Conservation (phyloP, 2,329 filamentous ascomycete genomes). For the Alternaria longipes region DNA sequence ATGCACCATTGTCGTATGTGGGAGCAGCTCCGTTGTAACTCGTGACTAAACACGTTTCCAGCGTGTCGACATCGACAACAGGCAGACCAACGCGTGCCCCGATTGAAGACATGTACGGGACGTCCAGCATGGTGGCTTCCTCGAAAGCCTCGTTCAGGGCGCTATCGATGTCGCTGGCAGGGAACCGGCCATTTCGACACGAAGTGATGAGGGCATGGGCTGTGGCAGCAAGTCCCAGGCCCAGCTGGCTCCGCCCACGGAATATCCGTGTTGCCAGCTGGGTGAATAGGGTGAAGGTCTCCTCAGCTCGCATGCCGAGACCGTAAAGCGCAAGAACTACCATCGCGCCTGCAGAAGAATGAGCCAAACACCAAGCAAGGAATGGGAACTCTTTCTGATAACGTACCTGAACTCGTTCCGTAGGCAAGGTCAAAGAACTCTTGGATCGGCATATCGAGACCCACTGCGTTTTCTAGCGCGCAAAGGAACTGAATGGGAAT, state of each 20-base stretch:
- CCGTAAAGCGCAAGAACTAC: not conserved
- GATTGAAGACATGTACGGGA: slow-evolving; percentile 3
- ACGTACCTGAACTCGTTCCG: slow-evolving; percentile 6
- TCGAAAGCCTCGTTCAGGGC: not conserved
- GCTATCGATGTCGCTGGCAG: not conserved
- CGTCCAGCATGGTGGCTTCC: slow-evolving; percentile 2
- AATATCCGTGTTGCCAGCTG: slow-evolving; percentile 4
- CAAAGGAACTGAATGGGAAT: slow-evolving; percentile 4
- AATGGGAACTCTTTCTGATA: not conserved
- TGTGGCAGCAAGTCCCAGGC: slow-evolving; percentile 3
- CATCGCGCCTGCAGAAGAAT: slow-evolving; percentile 1
- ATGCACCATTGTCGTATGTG: not conserved
- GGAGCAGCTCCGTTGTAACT: slow-evolving; percentile 6
- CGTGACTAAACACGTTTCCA: slow-evolving; percentile 4
- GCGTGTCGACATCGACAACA: not conserved
- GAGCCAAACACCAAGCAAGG: not conserved
- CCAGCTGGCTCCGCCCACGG: not conserved
- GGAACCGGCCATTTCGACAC: not conserved
- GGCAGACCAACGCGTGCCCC: slow-evolving; percentile 2
- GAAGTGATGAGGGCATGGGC: slow-evolving; percentile 3
- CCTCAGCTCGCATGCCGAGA: not conserved
- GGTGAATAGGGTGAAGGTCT: slow-evolving; percentile 1
- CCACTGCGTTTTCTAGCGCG: slow-evolving; percentile 5
- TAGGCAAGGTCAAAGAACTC: slow-evolving; percentile 2
- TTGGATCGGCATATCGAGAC: slow-evolving; percentile 2